Percentiles rank a stretch among this genome's conserved stretches.
These are phyloP conservation scores for Mariannaea sp. DNA, from an alignment of 2,329 filamentous ascomycete genomes.

Conservation along the genomic window DNA sequence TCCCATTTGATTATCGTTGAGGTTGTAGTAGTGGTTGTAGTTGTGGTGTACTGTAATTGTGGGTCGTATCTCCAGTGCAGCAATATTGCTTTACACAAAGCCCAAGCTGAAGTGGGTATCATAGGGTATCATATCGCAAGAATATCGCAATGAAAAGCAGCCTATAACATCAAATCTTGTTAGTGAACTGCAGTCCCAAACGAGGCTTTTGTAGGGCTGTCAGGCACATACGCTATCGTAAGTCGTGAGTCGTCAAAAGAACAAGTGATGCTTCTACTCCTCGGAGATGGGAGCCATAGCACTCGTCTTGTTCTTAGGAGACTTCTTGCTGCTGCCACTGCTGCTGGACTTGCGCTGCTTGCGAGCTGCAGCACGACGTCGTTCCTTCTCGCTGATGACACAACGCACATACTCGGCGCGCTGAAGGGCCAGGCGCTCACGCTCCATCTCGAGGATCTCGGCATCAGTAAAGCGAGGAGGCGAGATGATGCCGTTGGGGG, in stretches of 20 bases:
- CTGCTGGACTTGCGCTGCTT: slow-evolving; percentile 44
- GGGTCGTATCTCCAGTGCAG: slow-evolving; percentile 27
- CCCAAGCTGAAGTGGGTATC: slow-evolving; percentile 16
- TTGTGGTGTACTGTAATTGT: not conserved
- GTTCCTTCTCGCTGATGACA: slow-evolving; percentile 60
- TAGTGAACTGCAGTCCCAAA: slow-evolving; percentile 19
- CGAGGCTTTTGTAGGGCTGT: not conserved
- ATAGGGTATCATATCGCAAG: slow-evolving; percentile 34
- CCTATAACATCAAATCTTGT: slow-evolving; percentile 30
- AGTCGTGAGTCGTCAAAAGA: slow-evolving; percentile 38
- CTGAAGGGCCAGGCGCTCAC: slow-evolving; percentile 54
- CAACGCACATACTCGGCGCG: slow-evolving; percentile 55
- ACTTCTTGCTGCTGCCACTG: slow-evolving; percentile 52
- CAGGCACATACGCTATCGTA: slow-evolving; percentile 36
- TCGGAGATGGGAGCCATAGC: slow-evolving; percentile 62
- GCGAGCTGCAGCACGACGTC: slow-evolving; percentile 48
- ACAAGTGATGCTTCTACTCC: slow-evolving; percentile 34
- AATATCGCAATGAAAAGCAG: slow-evolving; percentile 31
- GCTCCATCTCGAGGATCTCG: slow-evolving; percentile 56
- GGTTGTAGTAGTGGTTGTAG: slow-evolving; percentile 20
- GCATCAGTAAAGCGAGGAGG: slow-evolving; percentile 50
- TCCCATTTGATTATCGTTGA: slow-evolving; percentile 22
- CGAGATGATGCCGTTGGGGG: slow-evolving; percentile 40
- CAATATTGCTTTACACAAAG: slow-evolving; percentile 27
- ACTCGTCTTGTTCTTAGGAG: slow-evolving; percentile 52